A percentile compares a stretch with the other conserved stretches of the same genome.
phyloP scores from a whole-genome alignment of 352 stramenopile genomes.

The Phytophthora constricta region DNA sequence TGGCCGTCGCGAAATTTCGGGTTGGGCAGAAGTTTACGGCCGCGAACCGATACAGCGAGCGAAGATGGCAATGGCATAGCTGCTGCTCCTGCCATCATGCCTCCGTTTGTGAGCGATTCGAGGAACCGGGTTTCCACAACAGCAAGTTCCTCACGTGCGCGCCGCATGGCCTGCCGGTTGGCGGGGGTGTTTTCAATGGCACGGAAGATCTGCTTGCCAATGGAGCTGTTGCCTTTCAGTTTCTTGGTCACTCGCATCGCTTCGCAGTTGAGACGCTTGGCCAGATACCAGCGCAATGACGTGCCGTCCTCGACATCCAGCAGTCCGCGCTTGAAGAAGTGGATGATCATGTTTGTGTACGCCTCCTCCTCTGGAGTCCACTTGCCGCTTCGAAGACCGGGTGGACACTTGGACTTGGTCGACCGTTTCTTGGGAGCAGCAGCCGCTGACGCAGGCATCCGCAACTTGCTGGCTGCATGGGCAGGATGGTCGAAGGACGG shows the following conservation, averaged over 20 bases:
- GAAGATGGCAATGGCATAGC: conserved; percentile 24
- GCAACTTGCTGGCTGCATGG: too few relatives aligned
- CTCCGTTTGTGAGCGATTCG: conserved; percentile 60
- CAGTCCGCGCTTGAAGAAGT: conserved; percentile 85
- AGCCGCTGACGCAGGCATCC: too few relatives aligned
- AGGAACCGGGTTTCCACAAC: conserved; percentile 75
- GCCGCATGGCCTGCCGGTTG: conserved; percentile 61
- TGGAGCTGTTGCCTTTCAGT: conserved; percentile 88
- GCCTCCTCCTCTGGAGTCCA: conserved; percentile 85
- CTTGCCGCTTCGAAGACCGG: conserved; percentile 83
- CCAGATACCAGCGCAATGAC: conserved; percentile 85
- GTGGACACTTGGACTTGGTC: conserved; percentile 88
- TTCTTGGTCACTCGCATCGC: conserved; percentile 92
- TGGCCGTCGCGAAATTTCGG: conserved; percentile 24
- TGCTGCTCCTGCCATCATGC: conserved; percentile 26
- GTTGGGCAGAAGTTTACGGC: conserved; percentile 46
- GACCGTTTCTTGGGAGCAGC: conserved; percentile 68
- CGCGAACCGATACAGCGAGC: conserved; percentile 37
- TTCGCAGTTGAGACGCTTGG: conserved; percentile 87
- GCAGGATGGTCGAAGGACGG: too few relatives aligned
- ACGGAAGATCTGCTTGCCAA: conserved; percentile 90
- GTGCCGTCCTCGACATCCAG: conserved; percentile 85
- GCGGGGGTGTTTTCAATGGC: conserved; percentile 69
- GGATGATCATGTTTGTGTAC: conserved; percentile 87
- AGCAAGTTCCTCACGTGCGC: conserved; percentile 60